phyloP scores from a whole-genome alignment of 31 red algal genomes.

The Asparagopsis taxiformis region DNA sequence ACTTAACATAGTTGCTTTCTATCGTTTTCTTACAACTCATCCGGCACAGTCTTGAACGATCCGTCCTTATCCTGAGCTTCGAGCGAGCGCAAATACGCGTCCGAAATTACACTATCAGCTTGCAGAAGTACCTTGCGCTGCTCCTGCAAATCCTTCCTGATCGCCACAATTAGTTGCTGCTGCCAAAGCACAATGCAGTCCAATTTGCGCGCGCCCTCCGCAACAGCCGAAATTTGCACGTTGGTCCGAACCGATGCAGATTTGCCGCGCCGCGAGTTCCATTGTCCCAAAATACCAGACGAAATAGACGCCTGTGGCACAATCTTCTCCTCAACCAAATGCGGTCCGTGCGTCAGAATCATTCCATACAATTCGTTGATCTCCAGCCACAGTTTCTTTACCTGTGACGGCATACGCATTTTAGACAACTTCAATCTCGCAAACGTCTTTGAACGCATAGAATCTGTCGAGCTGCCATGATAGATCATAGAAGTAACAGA shows the following conservation, averaged over 20 bases:
- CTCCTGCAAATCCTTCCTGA: constrained; percentile 21
- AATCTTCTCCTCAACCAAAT: constrained; percentile 51
- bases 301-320: constrained; percentile 14
- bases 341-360: constrained; percentile 43
- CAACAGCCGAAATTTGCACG: constrained; percentile 24
- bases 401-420: constrained; percentile 23
- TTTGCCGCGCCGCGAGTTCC: constrained; percentile 31
- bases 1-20: too few species aligned
- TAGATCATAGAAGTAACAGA: too few species aligned
- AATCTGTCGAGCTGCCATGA: not conserved
- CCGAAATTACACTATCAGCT: constrained; percentile 41
- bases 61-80: not conserved
- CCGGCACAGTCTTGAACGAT: too few species aligned
- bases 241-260: constrained; percentile 12
- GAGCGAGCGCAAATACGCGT: constrained; percentile 28
- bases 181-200: constrained; percentile 36
- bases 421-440: constrained; percentile 5
- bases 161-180: constrained; percentile 33
- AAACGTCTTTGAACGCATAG: constrained; percentile 10
- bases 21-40: too few species aligned
- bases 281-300: constrained; percentile 20
- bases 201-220: constrained; percentile 32
- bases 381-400: constrained; percentile 35
- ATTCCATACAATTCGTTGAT: constrained; percentile 41
- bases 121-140: constrained; percentile 26